Evolutionary conservation across 495 filamentous ascomycete genomes (phyloP).

Genomic region (Oidiodendron maius): DNA sequence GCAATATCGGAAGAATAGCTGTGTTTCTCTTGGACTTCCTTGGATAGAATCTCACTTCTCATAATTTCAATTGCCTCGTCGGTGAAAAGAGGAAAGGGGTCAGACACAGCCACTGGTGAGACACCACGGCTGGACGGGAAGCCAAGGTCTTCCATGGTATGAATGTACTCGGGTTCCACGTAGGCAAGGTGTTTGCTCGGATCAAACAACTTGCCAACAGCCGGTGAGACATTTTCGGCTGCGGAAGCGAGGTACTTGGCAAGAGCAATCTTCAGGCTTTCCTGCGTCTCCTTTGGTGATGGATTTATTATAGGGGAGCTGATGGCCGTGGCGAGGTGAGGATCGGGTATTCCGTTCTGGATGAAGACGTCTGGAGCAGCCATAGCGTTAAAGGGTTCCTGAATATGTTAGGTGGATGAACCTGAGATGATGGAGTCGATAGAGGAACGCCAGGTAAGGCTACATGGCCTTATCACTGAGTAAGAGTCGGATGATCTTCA

Average conservation of each 20-base stretch:
- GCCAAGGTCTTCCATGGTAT: constrained; percentile 26
- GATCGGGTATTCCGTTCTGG: constrained; percentile 13
- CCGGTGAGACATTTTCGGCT: constrained; percentile 11
- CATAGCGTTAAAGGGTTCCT: constrained; percentile 10
- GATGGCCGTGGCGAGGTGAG: constrained; percentile 8
- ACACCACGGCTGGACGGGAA: constrained; percentile 36
- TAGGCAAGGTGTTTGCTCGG: constrained; percentile 20
- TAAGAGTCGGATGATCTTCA: too few relatives aligned
- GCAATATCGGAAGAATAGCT: constrained; percentile 59
- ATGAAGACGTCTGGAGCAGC: constrained; percentile 16
- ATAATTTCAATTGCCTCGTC: constrained; percentile 59
- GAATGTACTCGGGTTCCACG: constrained; percentile 17
- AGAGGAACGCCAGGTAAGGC: too few relatives aligned
- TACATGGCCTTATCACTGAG: too few relatives aligned
- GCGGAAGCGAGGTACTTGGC: constrained; percentile 21
- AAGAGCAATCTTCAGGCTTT: constrained; percentile 23
- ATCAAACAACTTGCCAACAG: constrained; percentile 20
- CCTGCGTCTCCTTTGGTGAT: constrained; percentile 20
- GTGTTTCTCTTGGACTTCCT: constrained; percentile 60
- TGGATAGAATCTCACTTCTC: constrained; percentile 58
- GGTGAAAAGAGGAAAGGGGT: constrained; percentile 70
- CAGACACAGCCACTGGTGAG: constrained; percentile 62
- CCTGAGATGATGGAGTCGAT: not conserved
- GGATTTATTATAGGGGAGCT: constrained; percentile 18
- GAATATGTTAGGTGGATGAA: not conserved